Percentiles rank a stretch among this genome's conserved stretches.
Evolutionary conservation across 345 rosid genomes (phyloP).

Genomic region (Mangifera indica): DNA sequence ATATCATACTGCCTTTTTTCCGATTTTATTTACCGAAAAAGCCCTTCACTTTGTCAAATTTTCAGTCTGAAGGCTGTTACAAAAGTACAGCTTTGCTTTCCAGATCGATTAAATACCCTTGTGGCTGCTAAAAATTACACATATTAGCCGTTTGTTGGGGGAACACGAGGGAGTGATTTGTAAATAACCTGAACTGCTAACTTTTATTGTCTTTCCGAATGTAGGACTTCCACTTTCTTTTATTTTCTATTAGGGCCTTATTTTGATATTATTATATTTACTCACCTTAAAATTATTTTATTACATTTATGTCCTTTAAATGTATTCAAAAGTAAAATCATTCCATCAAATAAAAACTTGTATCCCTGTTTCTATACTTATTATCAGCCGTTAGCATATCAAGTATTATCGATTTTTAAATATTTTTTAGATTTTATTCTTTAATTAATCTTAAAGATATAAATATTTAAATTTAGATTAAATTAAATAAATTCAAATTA

Average conservation of each 20-base stretch:
- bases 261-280: neutral
- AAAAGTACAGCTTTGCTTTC: neutral
- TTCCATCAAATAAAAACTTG: too few species aligned
- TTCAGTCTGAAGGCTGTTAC: neutral
- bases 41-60: constrained; percentile 23
- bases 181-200: neutral
- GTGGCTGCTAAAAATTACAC: neutral
- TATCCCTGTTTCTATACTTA: too few species aligned
- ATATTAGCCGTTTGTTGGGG: neutral
- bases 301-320: neutral
- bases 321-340: too few species aligned
- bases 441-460: too few species aligned
- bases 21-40: constrained; percentile 17
- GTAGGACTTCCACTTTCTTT: neutral
- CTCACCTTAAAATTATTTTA: neutral
- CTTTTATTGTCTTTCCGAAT: neutral
- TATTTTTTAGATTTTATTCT: too few species aligned
- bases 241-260: neutral
- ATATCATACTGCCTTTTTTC: constrained; percentile 26
- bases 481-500: too few species aligned
- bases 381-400: too few species aligned
- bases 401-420: too few species aligned
- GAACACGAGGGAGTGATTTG: neutral
- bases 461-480: too few species aligned
- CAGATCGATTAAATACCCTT: constrained; percentile 1